Evolutionary conservation across 495 filamentous ascomycete genomes (phyloP), one percentile per base, ranked within the genome.

Genomic region (Penicillium fimorum): DNA sequence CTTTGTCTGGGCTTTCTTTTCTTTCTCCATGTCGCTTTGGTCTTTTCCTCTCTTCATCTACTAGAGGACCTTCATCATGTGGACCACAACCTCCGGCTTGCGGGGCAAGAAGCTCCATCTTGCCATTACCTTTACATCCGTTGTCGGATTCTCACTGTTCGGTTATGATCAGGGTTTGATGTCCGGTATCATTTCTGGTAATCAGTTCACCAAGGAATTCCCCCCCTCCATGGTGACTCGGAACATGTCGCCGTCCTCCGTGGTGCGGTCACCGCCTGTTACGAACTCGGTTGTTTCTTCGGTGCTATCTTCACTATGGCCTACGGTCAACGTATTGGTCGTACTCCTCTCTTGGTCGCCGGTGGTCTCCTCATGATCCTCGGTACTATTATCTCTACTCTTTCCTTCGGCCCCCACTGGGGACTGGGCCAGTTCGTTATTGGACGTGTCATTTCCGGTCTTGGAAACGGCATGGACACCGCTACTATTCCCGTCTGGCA

Each of bases 401-500:
- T 83, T 10, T 56, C 82, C 8, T 71, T 82, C 50, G 77, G 67
- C 25, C 46, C 49, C 9, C 53, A 70, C 5, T 73, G 69, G 64
- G 69, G 68, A 57, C 57, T 81, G 12, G 87, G 84, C 0, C 88
- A 92, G 67, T 86, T 92, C 68, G 84, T 91, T 52, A 72, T 88
- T 56, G 88, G 88, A 9, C 78, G 88, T 64, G 80, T 86, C 9
- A 76, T 91, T 5, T 90, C 87, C 38, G 88, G 88, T 45, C 53
- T 89, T 45, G 87, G 86, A 22, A 92, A 90, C 62, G 88, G 87
- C 30, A 87, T 89, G 65, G 88, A 90, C 63, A 89, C 86, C 0
- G 82, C 80, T 1, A 89, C 85, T 4, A 90, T 91, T 49, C 88
- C 88, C 6, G 87, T 87, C 2, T 92, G 89, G 69, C 88, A 92